Percentiles rank a stretch among this genome's conserved stretches.
phyloP scores from a whole-genome alignment of 75 land plant genomes.

The Chamaecyparis obtusa region DNA sequence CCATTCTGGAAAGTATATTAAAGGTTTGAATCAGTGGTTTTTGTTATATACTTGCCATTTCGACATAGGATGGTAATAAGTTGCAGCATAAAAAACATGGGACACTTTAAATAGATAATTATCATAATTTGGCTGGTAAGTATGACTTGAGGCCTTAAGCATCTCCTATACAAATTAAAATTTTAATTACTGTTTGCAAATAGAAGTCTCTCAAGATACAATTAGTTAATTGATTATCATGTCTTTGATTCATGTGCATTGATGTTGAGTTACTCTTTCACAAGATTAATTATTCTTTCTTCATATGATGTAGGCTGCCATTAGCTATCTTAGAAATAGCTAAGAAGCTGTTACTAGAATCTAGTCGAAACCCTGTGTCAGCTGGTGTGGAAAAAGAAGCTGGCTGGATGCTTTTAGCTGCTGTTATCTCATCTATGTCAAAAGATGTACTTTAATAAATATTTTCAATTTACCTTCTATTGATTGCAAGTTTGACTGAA shows the following conservation, averaged over 20 bases:
- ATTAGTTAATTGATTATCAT: not conserved
- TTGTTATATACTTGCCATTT: not conserved
- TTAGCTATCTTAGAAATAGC: constrained; percentile 75
- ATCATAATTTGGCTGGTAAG: not conserved
- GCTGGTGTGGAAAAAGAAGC: constrained; percentile 79
- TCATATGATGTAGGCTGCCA: constrained; percentile 68
- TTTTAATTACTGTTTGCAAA: not conserved
- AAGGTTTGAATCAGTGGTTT: not conserved
- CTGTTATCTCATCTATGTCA: constrained; percentile 82
- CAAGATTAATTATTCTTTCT: not conserved
- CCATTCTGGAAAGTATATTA: not conserved
- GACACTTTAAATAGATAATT: not conserved
- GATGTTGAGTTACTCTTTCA: not conserved
- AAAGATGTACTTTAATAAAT: constrained; percentile 63
- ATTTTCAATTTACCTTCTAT: not conserved
- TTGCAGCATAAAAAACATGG: not conserved
- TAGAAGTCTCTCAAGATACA: not conserved
- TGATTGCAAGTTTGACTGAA: not conserved
- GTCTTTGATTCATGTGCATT: not conserved
- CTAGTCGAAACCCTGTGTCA: constrained; percentile 64
- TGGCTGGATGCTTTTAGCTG: constrained; percentile 90
- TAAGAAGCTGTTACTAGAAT: constrained; percentile 68
- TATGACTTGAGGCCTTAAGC: not conserved
- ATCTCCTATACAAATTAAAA: not conserved
- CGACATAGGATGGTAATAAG: not conserved